A percentile compares a stretch with the other conserved stretches of the same genome.
These are phyloP conservation scores for Gillenia trifoliata DNA, from an alignment of 306 rosid species.

Conservation along the genomic window DNA sequence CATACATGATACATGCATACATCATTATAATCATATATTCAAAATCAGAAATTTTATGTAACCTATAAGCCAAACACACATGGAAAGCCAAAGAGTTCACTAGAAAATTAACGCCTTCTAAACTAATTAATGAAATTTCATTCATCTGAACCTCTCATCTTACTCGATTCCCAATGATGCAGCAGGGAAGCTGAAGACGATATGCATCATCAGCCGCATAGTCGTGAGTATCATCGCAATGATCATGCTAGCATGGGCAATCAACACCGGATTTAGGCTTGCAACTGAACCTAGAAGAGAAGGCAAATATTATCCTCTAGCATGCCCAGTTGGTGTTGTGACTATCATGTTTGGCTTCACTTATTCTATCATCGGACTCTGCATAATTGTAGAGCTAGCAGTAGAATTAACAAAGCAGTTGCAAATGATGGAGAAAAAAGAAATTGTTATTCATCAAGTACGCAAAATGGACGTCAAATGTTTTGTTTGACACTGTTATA, in stretches of 20 bases:
- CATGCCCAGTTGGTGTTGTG: conserved; percentile 25
- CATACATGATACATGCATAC: too few species aligned
- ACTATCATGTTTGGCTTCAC: conserved; percentile 21
- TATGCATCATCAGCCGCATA: not conserved
- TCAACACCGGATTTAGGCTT: conserved; percentile 23
- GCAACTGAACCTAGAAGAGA: conserved; percentile 21
- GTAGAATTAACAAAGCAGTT: conserved; percentile 13
- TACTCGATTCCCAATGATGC: not conserved
- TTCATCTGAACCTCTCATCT: not conserved
- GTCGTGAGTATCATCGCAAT: conserved; percentile 25
- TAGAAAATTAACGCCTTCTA: not conserved
- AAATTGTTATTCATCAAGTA: conserved; percentile 1
- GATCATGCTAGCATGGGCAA: conserved; percentile 21
- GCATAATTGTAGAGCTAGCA: conserved; percentile 16
- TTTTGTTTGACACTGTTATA: conserved; percentile 7
- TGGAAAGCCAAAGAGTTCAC: not conserved
- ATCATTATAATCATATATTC: too few species aligned
- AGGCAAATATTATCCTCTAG: conserved; percentile 21
- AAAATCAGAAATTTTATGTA: too few species aligned
- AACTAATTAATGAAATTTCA: not conserved
- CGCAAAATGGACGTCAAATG: conserved; percentile 1
- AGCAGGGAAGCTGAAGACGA: conserved; percentile 17
- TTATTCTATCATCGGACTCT: conserved; percentile 22
- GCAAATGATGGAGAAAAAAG: conserved; percentile 2
- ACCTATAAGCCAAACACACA: not conserved